A percentile compares a stretch with the other conserved stretches of the same genome.
phyloP scores from a whole-genome alignment of 805 yeast species.

The Zygosaccharomyces lentus region DNA sequence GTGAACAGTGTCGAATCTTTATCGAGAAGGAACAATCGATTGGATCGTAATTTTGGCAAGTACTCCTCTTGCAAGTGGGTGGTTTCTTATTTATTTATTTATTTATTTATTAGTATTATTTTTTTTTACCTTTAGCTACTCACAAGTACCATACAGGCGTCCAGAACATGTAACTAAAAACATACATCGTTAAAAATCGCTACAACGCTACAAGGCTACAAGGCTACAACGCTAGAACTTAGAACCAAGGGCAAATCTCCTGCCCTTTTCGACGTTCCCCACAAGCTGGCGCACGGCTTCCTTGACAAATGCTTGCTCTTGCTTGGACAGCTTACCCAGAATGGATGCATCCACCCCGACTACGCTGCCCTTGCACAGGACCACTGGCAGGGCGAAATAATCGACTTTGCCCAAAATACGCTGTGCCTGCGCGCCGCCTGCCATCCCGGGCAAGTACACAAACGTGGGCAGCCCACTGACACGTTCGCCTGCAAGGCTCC shows the following conservation, averaged over 20 bases:
- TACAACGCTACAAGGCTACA: too few species aligned
- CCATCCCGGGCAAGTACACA: conserved; percentile 52
- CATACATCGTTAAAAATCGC: too few species aligned
- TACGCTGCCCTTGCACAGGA: conserved; percentile 49
- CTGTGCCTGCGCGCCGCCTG: conserved; percentile 44
- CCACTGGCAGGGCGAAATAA: conserved; percentile 61
- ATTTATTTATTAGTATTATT: too few species aligned
- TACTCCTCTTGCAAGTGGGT: too few species aligned
- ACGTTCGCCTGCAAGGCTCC: conserved; percentile 27
- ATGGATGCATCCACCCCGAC: conserved; percentile 48
- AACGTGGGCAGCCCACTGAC: conserved; percentile 38
- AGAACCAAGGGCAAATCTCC: conserved; percentile 38
- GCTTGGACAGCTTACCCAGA: conserved; percentile 41
- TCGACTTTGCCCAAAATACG: conserved; percentile 38
- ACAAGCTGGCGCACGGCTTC: conserved; percentile 52
- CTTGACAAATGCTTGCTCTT: conserved; percentile 49
- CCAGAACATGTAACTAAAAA: too few species aligned
- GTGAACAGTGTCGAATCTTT: too few species aligned
- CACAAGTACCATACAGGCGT: too few species aligned
- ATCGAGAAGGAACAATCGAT: too few species aligned
- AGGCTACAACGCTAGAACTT: conserved; percentile 20
- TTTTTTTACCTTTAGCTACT: too few species aligned
- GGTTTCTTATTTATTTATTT: too few species aligned
- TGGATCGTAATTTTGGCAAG: too few species aligned
- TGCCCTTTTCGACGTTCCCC: conserved; percentile 58